Conservation (phyloP, 2,329 filamentous ascomycete genomes). For the Sarocladium strictum region DNA sequence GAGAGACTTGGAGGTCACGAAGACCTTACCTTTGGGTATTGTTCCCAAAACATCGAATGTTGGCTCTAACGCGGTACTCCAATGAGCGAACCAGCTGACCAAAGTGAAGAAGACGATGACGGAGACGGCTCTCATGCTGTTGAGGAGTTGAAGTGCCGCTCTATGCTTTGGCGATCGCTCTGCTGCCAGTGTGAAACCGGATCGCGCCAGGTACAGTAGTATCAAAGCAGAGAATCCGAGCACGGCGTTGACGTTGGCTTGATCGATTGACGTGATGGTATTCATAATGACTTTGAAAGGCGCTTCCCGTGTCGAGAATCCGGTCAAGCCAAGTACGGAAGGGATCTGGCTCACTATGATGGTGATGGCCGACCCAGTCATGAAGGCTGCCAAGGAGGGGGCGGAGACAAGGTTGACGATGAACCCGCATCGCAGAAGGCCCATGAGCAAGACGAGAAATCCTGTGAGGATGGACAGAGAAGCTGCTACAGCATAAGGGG, state of each 20-base stretch:
- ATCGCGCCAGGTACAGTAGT: conserved; percentile 72
- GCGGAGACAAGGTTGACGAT: conserved; percentile 91
- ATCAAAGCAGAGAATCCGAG: conserved; percentile 79
- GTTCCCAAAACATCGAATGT: conserved; percentile 67
- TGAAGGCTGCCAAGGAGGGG: conserved; percentile 86
- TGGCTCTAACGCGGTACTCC: conserved; percentile 55
- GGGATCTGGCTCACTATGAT: conserved; percentile 83
- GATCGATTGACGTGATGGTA: conserved; percentile 64
- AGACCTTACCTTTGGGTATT: conserved; percentile 61
- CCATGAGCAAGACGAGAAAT: conserved; percentile 70
- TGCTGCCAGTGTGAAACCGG: conserved; percentile 56
- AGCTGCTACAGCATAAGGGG: conserved; percentile 65
- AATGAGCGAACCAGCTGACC: conserved; percentile 82
- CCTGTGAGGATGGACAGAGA: conserved; percentile 74
- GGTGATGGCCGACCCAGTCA: conserved; percentile 91
- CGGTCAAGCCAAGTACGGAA: conserved; percentile 70
- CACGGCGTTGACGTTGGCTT: conserved; percentile 69
- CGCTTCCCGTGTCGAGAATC: conserved; percentile 67
- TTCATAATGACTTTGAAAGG: conserved; percentile 84
- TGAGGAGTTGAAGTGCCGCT: conserved; percentile 67
- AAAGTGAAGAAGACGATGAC: conserved; percentile 89
- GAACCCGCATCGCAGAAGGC: conserved; percentile 76
- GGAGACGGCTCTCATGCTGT: conserved; percentile 83
- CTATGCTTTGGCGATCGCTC: conserved; percentile 55
- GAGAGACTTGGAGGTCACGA: background rate